Base-by-base conservation (phyloP, 2,329 filamentous ascomycete genomes). In the Colletotrichum echinochloae region DNA sequence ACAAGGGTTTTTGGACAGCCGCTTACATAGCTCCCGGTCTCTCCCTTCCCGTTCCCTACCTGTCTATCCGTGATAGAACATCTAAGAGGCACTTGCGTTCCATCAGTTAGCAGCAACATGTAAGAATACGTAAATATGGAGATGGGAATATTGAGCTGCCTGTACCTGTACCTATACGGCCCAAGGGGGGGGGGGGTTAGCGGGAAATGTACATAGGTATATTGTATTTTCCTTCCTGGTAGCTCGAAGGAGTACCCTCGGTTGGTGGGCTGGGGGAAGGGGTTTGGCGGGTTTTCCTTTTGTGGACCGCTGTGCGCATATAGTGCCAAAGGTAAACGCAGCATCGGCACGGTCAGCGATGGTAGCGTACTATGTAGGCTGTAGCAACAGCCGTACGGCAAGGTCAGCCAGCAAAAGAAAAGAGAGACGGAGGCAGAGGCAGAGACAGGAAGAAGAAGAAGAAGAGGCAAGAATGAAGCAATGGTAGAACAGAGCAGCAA, bases 1-100 rank as follows among this genome's bases (percentile, higher is more conserved):
- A 49, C 30, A 35, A 23, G 41, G 41, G 37, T 51, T 30, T n/a
- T 49, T 18, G 16, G 18, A 26, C n/a, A 41, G 30, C 59, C 55
- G 65, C 65, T 67, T 67, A 67, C 65, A 67, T 64, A 64, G 59
- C 65, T 67, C 51, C 39, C 11, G 44, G 41, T 26, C 55, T 26
- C 55, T 61, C 59, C 59, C 59, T 61, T 52, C 33, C 44, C 44
- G 59, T 61, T 61, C 59, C 46, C 59, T 61, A 51, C 33, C 46
- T 39, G 46, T 51, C 59, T 61, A 61, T 52, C 46, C 59, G 23
- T 49, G 33, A 61, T 61, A 51, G 46, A 35, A n/a, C 30, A 61
- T 16, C 23, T 39, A 33, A 35, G 18, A 35, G 39, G 51, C 30
- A 55, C 51, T 26, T 64, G 39, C 61, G 48, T 56, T 56, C 51